Evolutionary conservation across 2,329 filamentous ascomycete species (phyloP), one percentile per base, ranked within the genome.

Genomic region (Claviceps paspali): DNA sequence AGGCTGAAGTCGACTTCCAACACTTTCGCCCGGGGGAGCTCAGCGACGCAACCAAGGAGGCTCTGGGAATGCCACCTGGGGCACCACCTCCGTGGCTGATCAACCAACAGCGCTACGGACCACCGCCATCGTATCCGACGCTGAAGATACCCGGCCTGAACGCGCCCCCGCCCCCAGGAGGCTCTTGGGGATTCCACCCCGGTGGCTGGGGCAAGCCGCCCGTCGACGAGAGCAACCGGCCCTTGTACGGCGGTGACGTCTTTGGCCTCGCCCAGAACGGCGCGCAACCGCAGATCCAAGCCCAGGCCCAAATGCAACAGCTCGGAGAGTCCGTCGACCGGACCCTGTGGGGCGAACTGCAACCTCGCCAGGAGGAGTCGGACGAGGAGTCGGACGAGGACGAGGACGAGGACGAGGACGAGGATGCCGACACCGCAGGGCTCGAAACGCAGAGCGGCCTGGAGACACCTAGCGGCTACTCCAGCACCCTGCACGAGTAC

Each of bases 181-280:
- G 82, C 18, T 75, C 79, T 40, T 98, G 91, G 91, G 91, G 91
- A 2, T 98, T 93, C 57, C 82, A 88, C 47, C 86, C 88, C 6
- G 91, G 91, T 41, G 87, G 88, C 42, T 98, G 88, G 67, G 91
- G 91, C 35, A 96, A 96, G 56, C 88, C 91, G 1, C 91, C 91
- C 0, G 78, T 93, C 1, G 88, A 96, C 53, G 91, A 96, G 49
- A 82, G 84, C 56, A 93, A 94, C 56, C 70, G 84, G 35, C 87
- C 91, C 0, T 65, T 95, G 3, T 96, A 87, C 53, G 91, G 88
- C 36, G 88, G 91, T 47, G 91, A 98, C 57, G 83, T 96, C 17
- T 95, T 94, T 53, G 91, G 91, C 41, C 75, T 92, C 33, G 66
- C 57, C 4, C 59, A 59, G 30, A 57, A 56, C n/a, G 57, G 54